Conservation (phyloP, 2,329 filamentous ascomycete species). For the Colletotrichum plurivorum region DNA sequence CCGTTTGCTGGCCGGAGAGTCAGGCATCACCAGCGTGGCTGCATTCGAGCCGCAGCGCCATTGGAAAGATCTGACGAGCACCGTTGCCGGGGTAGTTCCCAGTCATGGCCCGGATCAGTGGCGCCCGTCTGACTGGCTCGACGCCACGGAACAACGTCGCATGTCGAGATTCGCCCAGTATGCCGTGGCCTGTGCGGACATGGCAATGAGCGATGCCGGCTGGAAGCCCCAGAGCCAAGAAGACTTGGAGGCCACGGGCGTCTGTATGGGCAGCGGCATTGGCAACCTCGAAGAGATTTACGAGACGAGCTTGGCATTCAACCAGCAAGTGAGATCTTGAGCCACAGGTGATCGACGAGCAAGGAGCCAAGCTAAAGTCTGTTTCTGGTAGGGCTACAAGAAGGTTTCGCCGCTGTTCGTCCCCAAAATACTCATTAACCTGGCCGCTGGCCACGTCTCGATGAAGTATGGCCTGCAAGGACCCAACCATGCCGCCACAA, state of each 20-base stretch:
- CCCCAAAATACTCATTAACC: conserved; percentile 92
- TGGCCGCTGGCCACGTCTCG: conserved; percentile 93
- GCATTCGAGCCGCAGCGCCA: conserved; percentile 66
- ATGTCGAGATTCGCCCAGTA: conserved; percentile 96
- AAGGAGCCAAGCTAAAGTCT: conserved; percentile 35
- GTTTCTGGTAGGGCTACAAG: conserved; percentile 79
- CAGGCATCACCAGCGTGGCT: conserved; percentile 83
- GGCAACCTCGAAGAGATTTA: conserved; percentile 95
- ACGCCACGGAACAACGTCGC: conserved; percentile 72
- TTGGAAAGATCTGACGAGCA: conserved; percentile 84
- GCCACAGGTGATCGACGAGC: conserved; percentile 35
- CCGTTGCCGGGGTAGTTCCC: conserved; percentile 87
- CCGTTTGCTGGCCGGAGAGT: conserved; percentile 83
- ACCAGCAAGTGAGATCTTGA: conserved; percentile 72
- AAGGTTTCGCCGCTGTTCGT: conserved; percentile 96
- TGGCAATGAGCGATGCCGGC: conserved; percentile 86
- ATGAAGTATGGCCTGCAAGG: conserved; percentile 93
- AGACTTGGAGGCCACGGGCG: conserved; percentile 83
- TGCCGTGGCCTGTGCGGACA: conserved; percentile 86
- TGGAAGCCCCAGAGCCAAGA: conserved; percentile 76
- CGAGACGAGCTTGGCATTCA: conserved; percentile 82
- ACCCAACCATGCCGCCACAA: conserved; percentile 93
- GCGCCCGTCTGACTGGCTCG: conserved; percentile 69
- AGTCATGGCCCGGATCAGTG: conserved; percentile 57
- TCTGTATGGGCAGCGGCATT: conserved; percentile 95